Base-by-base conservation (phyloP, 2,329 filamentous ascomycete genomes). In the Pseudopyrenochaeta lycopersici region DNA sequence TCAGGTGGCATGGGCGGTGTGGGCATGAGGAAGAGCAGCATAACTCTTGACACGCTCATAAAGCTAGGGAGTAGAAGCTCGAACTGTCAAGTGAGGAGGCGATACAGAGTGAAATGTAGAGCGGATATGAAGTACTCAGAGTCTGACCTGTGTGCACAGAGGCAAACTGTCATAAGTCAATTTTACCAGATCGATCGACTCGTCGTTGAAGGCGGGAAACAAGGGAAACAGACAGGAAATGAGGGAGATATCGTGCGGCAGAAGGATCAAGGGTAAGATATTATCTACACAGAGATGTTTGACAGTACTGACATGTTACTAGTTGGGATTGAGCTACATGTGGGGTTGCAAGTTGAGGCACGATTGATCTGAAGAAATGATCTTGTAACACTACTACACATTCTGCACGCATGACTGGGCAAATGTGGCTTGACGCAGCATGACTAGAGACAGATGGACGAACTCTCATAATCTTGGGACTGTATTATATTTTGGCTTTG, bases 111-210 rank as follows among this genome's bases (percentile, higher is more conserved):
- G 6, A 11, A 3, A 23, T 23, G 10, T 39, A 11, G 4, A 18
- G 21, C 21, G 11, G 7, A 18, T 10, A n/a, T 14, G 20, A 38
- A 12, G 10, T 2, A 17, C 14, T 10, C n/a, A 29, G 4, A 39
- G 21, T 68, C 77, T 84, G 58, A 84, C 73, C 11, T n/a, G 46
- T 36, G 12, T 29, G 27, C 55, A 67, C 80, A 98, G 95, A 89
- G 95, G 74, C 95, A 98, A 89, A 96, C 94, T 10, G 85, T 95
- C 45, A 87, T 99, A 71, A 96, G 92, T 74, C 91, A 96, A 74
- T 98, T 98, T 79, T 98, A 91, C 80, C 90, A 97, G 78, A 77
- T 96, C 58, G 93, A 98, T 73, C 85, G 88, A 71, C 84, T 99
- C 77, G 95, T 99, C 12, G 91, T 99, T 0, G 95, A 99, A 78